phyloP scores from a whole-genome alignment of 371 early-diverging fungal genomes.

The Sporodiniella umbellata region DNA sequence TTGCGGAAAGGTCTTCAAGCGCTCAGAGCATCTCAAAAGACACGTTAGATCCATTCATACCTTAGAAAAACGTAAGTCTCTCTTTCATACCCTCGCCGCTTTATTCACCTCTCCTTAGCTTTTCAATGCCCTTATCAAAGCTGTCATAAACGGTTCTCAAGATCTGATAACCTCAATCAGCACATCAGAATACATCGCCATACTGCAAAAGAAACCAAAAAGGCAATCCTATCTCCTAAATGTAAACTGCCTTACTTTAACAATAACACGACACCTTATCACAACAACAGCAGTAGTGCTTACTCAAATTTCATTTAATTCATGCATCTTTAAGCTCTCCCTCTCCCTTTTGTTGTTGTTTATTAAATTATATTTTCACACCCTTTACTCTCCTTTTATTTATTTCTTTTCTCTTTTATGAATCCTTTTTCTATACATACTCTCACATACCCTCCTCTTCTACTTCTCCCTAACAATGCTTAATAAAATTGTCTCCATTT shows the following conservation, averaged over 20 bases:
- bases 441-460: background rate
- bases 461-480: no score
- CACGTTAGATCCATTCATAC: conserved; percentile 68
- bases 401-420: background rate
- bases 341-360: no score
- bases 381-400: background rate
- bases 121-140: conserved; percentile 65
- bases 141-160: conserved; percentile 79
- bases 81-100: background rate
- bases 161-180: conserved; percentile 80
- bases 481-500: no score
- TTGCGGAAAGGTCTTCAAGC: conserved; percentile 63
- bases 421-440: conserved; percentile 1
- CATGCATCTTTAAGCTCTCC: background rate
- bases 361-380: background rate
- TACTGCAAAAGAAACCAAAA: conserved; percentile 12
- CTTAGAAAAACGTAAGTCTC: conserved; percentile 57
- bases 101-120: conserved; percentile 27
- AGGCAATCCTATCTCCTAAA: conserved; percentile 5
- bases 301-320: conserved; percentile 27
- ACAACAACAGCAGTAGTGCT: conserved; percentile 14
- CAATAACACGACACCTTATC: background rate
- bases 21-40: conserved; percentile 65
- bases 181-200: conserved; percentile 66
- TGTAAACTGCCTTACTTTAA: background rate